Percentiles rank a stretch among this genome's conserved stretches.
Conservation (phyloP, 768 basidiomycete genomes). For the Tubosaeta brunneosetosa region DNA sequence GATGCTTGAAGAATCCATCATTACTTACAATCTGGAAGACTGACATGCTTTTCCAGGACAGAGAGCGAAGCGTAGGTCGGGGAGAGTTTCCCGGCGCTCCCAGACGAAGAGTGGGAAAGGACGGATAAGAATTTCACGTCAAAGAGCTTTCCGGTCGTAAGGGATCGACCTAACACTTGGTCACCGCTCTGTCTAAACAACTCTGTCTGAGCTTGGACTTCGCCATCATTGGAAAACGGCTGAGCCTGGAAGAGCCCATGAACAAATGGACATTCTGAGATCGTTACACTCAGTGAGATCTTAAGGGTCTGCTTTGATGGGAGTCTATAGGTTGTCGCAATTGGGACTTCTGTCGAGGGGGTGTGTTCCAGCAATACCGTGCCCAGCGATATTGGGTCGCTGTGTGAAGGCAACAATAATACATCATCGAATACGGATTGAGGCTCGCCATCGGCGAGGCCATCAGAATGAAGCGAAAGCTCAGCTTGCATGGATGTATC, state of each 20-base stretch:
- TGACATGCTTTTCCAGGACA: constrained; percentile 8
- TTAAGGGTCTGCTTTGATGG: neutral
- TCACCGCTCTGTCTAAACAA: constrained; percentile 6
- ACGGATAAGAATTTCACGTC: constrained; percentile 19
- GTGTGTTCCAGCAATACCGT: too few species aligned
- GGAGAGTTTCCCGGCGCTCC: neutral
- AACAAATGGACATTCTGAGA: constrained; percentile 13
- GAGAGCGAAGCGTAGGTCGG: constrained; percentile 15
- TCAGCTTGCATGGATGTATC: constrained; percentile 11
- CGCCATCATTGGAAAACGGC: neutral
- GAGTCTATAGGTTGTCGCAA: neutral
- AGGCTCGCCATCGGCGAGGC: too few species aligned
- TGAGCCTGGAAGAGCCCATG: constrained; percentile 12
- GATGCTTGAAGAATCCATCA: neutral
- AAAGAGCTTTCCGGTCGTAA: constrained; percentile 15
- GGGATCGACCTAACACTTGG: constrained; percentile 8
- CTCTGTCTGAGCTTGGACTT: neutral
- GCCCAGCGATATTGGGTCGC: too few species aligned
- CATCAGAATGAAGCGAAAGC: neutral
- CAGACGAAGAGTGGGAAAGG: constrained; percentile 1
- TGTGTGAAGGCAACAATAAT: too few species aligned
- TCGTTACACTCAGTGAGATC: constrained; percentile 10
- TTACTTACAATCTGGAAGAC: constrained; percentile 9
- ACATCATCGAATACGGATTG: too few species aligned
- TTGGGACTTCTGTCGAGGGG: neutral